Percentiles rank a stretch among this genome's conserved stretches.
phyloP scores from a whole-genome alignment of 2,329 filamentous ascomycete species.

The Stagonosporopsis cucurbitacearum region DNA sequence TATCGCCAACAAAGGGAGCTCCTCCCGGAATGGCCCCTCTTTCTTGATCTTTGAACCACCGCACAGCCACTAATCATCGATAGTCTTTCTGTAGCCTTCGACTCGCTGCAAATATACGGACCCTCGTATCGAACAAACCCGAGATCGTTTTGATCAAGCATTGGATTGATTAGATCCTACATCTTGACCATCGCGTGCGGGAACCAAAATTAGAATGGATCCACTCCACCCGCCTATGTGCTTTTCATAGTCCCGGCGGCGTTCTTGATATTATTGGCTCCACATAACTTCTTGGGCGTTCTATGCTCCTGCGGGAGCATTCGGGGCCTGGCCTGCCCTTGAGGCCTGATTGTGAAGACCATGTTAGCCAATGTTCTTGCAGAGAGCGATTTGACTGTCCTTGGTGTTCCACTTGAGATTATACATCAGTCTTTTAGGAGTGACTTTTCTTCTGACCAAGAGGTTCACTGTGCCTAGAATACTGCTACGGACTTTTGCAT shows the following conservation, averaged over 20 bases:
- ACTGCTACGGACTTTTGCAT: slow-evolving; percentile 49
- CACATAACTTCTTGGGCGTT: background rate
- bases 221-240: background rate
- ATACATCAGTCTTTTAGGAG: slow-evolving; percentile 46
- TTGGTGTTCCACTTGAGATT: slow-evolving; percentile 35
- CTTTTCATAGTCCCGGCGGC: background rate
- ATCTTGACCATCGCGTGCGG: background rate
- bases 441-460: slow-evolving; percentile 48
- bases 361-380: slow-evolving; percentile 27
- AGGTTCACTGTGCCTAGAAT: slow-evolving; percentile 50
- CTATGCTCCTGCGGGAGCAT: background rate
- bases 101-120: background rate
- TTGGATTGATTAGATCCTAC: background rate
- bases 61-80: background rate
- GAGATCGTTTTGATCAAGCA: background rate
- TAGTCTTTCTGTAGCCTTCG: background rate
- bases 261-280: background rate
- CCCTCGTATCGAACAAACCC: background rate
- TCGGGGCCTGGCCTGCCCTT: background rate
- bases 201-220: background rate
- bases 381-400: slow-evolving; percentile 49
- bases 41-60: background rate
- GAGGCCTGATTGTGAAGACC: background rate
- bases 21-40: background rate
- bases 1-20: background rate